Percentiles rank a stretch among this genome's conserved stretches.
Conservation (phyloP, 1,139 yeast species). For the Pneumocystis oryctolagi region DNA sequence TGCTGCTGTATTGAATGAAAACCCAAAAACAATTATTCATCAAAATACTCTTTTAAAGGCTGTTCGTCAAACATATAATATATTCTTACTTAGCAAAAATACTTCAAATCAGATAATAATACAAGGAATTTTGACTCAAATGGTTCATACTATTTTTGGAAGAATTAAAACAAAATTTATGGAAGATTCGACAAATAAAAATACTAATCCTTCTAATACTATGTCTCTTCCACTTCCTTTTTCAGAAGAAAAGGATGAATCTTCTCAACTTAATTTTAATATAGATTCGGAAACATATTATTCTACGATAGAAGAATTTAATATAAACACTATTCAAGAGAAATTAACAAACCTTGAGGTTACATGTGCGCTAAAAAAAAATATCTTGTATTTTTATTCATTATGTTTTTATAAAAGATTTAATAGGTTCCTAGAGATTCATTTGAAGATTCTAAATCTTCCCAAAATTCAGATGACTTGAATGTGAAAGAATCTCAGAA, state of each 20-base stretch:
- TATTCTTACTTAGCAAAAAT: constrained; percentile 69
- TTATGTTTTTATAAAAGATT: constrained; percentile 9
- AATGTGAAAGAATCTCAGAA: constrained; percentile 17
- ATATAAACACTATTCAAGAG: not conserved
- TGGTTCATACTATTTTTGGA: constrained; percentile 71
- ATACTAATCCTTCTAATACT: not conserved
- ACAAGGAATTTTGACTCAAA: constrained; percentile 86
- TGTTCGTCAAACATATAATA: constrained; percentile 81
- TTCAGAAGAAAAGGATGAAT: not conserved
- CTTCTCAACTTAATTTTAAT: not conserved
- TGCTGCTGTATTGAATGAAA: constrained; percentile 55
- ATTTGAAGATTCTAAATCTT: constrained; percentile 17
- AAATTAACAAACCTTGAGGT: not conserved
- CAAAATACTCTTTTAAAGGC: constrained; percentile 83
- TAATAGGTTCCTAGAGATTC: constrained; percentile 18
- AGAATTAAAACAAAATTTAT: constrained; percentile 31
- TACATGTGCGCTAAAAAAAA: not conserved
- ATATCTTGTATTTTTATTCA: not conserved
- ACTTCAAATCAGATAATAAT: constrained; percentile 85
- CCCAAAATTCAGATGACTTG: constrained; percentile 10
- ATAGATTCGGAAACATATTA: not conserved
- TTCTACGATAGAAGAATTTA: not conserved
- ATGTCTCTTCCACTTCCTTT: not conserved
- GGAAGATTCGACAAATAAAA: constrained; percentile 17
- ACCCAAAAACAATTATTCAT: constrained; percentile 67